Base-by-base conservation (phyloP, 192 early-diverging fungal genomes). In the Coemansia sp. region DNA sequence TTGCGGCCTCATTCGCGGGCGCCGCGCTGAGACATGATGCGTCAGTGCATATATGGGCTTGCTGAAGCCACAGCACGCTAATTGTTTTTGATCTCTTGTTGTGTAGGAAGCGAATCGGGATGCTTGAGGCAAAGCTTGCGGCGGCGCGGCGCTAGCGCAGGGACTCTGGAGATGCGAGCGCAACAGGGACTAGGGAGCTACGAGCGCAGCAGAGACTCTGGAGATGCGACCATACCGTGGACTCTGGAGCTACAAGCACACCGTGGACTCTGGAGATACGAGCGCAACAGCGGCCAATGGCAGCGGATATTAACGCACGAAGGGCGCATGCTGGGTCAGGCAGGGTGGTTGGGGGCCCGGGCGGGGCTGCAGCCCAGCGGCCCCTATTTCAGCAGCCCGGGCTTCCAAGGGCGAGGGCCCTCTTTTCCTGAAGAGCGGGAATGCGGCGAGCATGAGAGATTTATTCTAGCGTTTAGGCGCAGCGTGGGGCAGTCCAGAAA, bases 41-140 rank as follows among this genome's bases (percentile, higher is more conserved):
- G 59, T 60, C 22, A 54, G 47, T 53, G 65, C 65, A 66, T 60
- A 60, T 60, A 60, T 60, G 50, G 47, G 51, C 49, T 36, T 14
- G 28, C 28, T 5, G 38, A 28, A 26, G 55, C n/a, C 34, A 20
- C 36, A 36, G 21, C 19, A 38, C 5, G 50, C 60, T 62, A 51
- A 51, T 36, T 21, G 14, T n/a, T 26, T 34, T n/a, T 44, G 40
- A 44, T 44, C 12, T n/a, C 40, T n/a, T 8, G 19, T 17, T n/a
- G 28, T 44, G 62, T 80, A 74, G 77, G 68, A 67, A 55, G 54
- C 68, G 77, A 21, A 51, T 80, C 19, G 62, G 59, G n/a, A 80
- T 74, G 77, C 64, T 80, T 20, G 54, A 66, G 53, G 72, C 77
- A 34, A 67, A 44, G 65, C 57, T 74, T 53, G 64, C 65, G 8